Conservation (phyloP, 2,329 filamentous ascomycete genomes). For the Teratosphaeria viscida region DNA sequence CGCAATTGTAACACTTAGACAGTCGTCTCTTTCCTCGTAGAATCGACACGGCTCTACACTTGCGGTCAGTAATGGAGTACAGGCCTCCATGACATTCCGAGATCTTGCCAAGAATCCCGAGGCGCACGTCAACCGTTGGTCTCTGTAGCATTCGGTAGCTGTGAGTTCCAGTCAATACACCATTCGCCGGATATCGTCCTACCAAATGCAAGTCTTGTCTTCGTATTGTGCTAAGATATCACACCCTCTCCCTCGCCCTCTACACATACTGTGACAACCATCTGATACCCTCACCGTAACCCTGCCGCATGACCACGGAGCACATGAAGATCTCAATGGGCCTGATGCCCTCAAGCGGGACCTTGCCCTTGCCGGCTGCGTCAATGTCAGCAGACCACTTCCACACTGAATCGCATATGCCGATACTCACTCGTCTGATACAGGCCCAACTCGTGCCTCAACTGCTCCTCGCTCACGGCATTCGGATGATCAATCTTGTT, state of each 20-base stretch:
- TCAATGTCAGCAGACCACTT: conserved; percentile 1
- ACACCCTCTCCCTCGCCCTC: neutral
- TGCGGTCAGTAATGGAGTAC: no score
- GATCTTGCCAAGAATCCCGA: no score
- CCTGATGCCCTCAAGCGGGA: conserved; percentile 80
- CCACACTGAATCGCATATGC: neutral
- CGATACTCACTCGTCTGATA: conserved; percentile 67
- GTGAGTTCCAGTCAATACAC: neutral
- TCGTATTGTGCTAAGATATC: neutral
- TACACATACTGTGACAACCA: conserved; percentile 88
- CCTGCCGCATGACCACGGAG: conserved; percentile 96
- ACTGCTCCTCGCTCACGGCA: conserved; percentile 88
- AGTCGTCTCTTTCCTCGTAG: no score
- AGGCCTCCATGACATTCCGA: no score
- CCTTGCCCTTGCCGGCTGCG: conserved; percentile 71
- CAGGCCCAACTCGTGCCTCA: conserved; percentile 81
- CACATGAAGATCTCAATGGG: conserved; percentile 99
- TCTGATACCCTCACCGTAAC: conserved; percentile 77
- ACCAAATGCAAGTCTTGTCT: neutral
- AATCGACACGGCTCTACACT: no score
- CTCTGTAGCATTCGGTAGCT: neutral
- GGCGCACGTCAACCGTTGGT: neutral
- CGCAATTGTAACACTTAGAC: no score
- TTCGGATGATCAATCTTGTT: conserved; percentile 99
- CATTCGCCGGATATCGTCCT: neutral